Conservation (phyloP, 768 basidiomycete genomes). For the Leccinum broughii region DNA sequence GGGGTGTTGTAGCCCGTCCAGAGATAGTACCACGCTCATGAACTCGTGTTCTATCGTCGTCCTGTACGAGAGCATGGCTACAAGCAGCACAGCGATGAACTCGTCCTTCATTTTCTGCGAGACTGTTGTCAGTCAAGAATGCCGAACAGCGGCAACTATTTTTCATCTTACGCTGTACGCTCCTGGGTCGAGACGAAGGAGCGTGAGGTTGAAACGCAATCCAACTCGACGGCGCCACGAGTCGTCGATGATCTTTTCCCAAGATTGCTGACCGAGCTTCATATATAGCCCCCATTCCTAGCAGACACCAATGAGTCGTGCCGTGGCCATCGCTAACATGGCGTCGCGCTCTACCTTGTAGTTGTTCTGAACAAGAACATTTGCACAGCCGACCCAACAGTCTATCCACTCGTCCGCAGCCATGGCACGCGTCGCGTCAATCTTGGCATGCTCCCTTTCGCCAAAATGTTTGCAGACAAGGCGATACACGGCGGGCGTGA, state of each 20-base stretch:
- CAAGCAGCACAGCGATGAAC: slow-evolving; percentile 56
- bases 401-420: slow-evolving; percentile 61
- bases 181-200: slow-evolving; percentile 59
- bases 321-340: not conserved
- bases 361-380: slow-evolving; percentile 55
- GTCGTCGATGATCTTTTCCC: slow-evolving; percentile 53
- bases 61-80: slow-evolving; percentile 48
- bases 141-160: not conserved
- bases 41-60: slow-evolving; percentile 61
- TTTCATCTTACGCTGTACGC: slow-evolving; percentile 53
- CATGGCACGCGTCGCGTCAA: slow-evolving; percentile 21
- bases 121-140: slow-evolving; percentile 1
- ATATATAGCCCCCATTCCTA: slow-evolving; percentile 67
- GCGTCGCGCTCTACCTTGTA: slow-evolving; percentile 37
- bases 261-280: slow-evolving; percentile 50
- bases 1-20: slow-evolving; percentile 58
- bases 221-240: slow-evolving; percentile 58
- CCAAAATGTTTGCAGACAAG: slow-evolving; percentile 52
- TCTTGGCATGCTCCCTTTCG: slow-evolving; percentile 27
- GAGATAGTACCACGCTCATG: slow-evolving; percentile 52
- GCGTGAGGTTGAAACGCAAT: slow-evolving; percentile 57
- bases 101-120: slow-evolving; percentile 46
- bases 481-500: slow-evolving; percentile 56
- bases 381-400: slow-evolving; percentile 74
- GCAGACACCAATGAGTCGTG: slow-evolving; percentile 1